phyloP scores from a whole-genome alignment of 2,329 filamentous ascomycete genomes.

The Penicillium hesseltinei region DNA sequence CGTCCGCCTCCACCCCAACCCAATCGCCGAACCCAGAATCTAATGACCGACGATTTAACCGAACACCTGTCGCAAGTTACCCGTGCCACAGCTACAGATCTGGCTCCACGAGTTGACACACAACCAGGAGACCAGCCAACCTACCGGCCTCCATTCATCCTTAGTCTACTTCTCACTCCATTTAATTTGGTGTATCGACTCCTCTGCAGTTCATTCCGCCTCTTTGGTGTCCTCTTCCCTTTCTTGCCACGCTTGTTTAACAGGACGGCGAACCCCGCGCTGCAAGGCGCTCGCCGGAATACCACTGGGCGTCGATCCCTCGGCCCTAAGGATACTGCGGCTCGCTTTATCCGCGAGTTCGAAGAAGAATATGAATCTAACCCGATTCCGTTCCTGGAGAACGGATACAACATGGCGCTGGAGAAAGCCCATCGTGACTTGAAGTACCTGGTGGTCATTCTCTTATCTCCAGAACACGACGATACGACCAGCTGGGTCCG shows the following conservation, averaged over 20 bases:
- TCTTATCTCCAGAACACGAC: slow-evolving; percentile 91
- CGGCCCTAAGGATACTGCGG: slow-evolving; percentile 81
- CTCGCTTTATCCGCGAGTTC: slow-evolving; percentile 86
- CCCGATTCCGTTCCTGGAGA: slow-evolving; percentile 73
- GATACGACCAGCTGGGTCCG: slow-evolving; percentile 79
- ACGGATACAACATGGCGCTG: slow-evolving; percentile 86
- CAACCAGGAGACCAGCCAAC: slow-evolving; percentile 64
- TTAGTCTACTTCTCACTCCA: slow-evolving; percentile 76
- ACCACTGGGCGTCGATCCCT: slow-evolving; percentile 71
- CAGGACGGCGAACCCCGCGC: slow-evolving; percentile 49
- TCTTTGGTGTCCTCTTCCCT: slow-evolving; percentile 74
- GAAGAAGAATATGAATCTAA: slow-evolving; percentile 81
- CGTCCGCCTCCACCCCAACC: slow-evolving; percentile 60
- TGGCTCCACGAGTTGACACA: slow-evolving; percentile 82
- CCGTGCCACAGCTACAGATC: slow-evolving; percentile 52
- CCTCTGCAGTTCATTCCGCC: slow-evolving; percentile 64
- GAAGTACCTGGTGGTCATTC: slow-evolving; percentile 84
- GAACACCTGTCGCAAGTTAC: slow-evolving; percentile 32
- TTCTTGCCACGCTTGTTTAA: slow-evolving; percentile 68
- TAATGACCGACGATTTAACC: slow-evolving; percentile 52
- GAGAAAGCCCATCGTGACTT: slow-evolving; percentile 87
- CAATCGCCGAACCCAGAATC: slow-evolving; percentile 67
- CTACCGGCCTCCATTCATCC: slow-evolving; percentile 69
- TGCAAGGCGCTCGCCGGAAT: slow-evolving; percentile 48
- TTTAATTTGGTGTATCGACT: slow-evolving; percentile 75